A percentile compares a stretch with the other conserved stretches of the same genome.
Evolutionary conservation across 768 basidiomycete species (phyloP).

Genomic region (Hygrocybe punicea): DNA sequence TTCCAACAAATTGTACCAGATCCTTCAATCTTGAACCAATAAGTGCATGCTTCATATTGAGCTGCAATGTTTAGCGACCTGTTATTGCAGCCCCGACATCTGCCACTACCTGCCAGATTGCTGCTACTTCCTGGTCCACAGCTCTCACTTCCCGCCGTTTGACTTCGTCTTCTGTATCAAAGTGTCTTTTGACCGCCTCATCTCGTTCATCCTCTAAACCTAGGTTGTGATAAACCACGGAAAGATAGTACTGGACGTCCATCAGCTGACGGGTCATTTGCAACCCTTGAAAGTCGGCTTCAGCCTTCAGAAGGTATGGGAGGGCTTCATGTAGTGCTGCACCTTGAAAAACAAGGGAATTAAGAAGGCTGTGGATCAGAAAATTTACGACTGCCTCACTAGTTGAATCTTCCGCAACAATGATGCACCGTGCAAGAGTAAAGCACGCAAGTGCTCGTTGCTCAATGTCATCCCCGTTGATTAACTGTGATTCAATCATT

Average conservation of each 20-base stretch:
- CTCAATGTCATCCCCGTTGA: conserved; percentile 69
- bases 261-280: conserved; percentile 56
- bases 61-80: too few species aligned
- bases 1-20: too few species aligned
- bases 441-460: conserved; percentile 73
- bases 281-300: conserved; percentile 59
- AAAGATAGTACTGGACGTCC: conserved; percentile 70
- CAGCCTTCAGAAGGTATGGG: conserved; percentile 58
- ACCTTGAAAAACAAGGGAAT: conserved; percentile 21
- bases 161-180: conserved; percentile 41
- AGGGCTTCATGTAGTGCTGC: conserved; percentile 54
- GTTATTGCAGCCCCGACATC: conserved; percentile 58
- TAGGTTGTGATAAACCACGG: conserved; percentile 71
- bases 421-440: conserved; percentile 69
- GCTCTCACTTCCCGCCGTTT: conserved; percentile 42
- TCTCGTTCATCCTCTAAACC: conserved; percentile 55
- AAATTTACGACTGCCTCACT: conserved; percentile 33
- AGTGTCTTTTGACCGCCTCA: conserved; percentile 48
- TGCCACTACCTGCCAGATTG: conserved; percentile 56
- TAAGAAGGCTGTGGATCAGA: background rate
- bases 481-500: conserved; percentile 44
- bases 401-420: conserved; percentile 45
- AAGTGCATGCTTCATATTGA: too few species aligned
- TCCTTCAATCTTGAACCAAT: too few species aligned
- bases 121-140: conserved; percentile 50